Percentiles rank a stretch among this genome's conserved stretches.
Evolutionary conservation across 805 yeast species (phyloP).

Genomic region (Candida ponderosae): DNA sequence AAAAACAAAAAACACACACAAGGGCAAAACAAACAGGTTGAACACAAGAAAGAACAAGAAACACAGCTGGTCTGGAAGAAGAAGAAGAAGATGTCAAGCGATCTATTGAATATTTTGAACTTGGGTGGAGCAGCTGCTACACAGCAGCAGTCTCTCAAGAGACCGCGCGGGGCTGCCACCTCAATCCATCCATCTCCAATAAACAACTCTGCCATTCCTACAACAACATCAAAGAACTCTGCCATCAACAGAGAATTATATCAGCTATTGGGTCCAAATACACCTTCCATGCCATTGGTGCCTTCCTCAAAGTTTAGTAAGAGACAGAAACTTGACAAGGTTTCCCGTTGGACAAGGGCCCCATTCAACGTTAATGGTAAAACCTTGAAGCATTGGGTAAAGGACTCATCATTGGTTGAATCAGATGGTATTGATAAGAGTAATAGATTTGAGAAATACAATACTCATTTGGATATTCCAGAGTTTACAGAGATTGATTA

Average conservation of each 20-base stretch:
- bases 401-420: constrained; percentile 39
- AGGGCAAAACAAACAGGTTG: no score
- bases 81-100: neutral
- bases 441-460: constrained; percentile 69
- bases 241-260: constrained; percentile 90
- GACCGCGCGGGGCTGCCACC: constrained; percentile 16
- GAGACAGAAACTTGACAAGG: constrained; percentile 51
- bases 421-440: constrained; percentile 26
- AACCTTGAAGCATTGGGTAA: constrained; percentile 76
- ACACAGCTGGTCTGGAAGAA: no score
- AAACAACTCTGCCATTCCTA: constrained; percentile 6
- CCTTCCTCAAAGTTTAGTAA: constrained; percentile 51
- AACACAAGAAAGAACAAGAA: neutral
- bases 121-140: neutral
- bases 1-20: no score
- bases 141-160: neutral
- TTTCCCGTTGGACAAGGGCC: constrained; percentile 77
- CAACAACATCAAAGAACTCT: constrained; percentile 18
- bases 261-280: constrained; percentile 81
- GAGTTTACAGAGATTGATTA: constrained; percentile 57
- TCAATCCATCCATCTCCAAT: constrained; percentile 1
- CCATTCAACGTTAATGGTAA: constrained; percentile 48
- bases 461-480: constrained; percentile 64
- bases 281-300: constrained; percentile 73
- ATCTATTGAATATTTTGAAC: no score